Evolutionary conservation across 306 rosid genomes (phyloP).

Genomic region (Casuarina glauca): DNA sequence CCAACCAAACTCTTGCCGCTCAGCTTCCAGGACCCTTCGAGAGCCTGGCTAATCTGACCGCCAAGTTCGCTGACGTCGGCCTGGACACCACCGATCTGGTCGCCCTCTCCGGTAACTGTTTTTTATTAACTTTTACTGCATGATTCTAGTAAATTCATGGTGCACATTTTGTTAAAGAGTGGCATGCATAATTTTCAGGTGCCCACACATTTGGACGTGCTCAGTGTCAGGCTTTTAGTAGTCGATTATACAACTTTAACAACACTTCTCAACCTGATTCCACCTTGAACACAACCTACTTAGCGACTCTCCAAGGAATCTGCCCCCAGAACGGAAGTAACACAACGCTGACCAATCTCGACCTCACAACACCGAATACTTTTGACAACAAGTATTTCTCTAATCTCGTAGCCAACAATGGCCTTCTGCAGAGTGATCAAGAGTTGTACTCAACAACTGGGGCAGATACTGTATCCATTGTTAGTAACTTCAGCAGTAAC

Average conservation of each 20-base stretch:
- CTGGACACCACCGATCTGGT: conserved; percentile 49
- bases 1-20: too few relatives aligned
- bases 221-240: background rate
- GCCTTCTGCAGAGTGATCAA: too few relatives aligned
- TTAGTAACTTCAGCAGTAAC: background rate
- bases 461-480: conserved; percentile 16
- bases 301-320: background rate
- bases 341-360: conserved; percentile 2
- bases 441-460: background rate
- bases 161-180: too few relatives aligned
- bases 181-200: conserved; percentile 8
- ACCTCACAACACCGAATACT: conserved; percentile 6
- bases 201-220: conserved; percentile 36
- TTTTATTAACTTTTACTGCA: too few relatives aligned
- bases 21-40: too few relatives aligned
- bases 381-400: conserved; percentile 7
- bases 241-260: conserved; percentile 6
- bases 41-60: too few relatives aligned
- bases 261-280: background rate
- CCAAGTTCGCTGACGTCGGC: conserved; percentile 14
- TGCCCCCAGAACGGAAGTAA: conserved; percentile 22
- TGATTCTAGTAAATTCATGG: too few relatives aligned
- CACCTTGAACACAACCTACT: conserved; percentile 15
- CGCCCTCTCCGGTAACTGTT: conserved; percentile 49
- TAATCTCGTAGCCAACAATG: too few relatives aligned